Evolutionary conservation across 306 rosid genomes (phyloP), one percentile per base, ranked within the genome.

Genomic region (Cicer yamashitae): DNA sequence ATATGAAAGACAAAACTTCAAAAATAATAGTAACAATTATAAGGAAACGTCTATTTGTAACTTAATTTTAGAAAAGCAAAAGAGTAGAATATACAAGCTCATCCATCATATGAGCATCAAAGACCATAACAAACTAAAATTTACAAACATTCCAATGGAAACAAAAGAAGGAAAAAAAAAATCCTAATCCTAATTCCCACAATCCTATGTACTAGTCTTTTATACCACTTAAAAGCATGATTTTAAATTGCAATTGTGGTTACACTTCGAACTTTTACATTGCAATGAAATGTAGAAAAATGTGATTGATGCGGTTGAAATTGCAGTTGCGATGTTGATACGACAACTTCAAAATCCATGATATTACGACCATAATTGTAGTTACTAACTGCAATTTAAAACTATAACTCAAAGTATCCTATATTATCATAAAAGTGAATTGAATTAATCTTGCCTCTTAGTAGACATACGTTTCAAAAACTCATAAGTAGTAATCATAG

Each of bases 401-500:
- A 60, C 18, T 43, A 30, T 30, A 1, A 12, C 39, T 48, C 5
- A 40, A 30, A 5, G 30, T 15, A 3, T 22, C 25, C 25, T 22
- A 22, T 22, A 22, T 1, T 14, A 38, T 47, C n/a, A 60, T 40
- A 77, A 15, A 15, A 54, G 73, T 69, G 47, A 76, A 81, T 67
- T 64, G 5, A 40, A 15, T 46, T 84, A 15, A 34, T 78, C 86
- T 78, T 84, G 89, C 53, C 66, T 86, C 89, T 91, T 94, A 10
- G 97, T 74, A 22, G 97, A 94, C 83, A 94, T 69, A 20, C 96
- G 82, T 75, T 94, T 91, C 87, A 94, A 85, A 68, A 90, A 94
- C 86, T 94, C 98, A 45, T 94, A 94, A 65, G 96, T 94, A 12
- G 98, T 90, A 79, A 94, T 89, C 98, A 94, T 94, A 64, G 96